Conservation (phyloP, 1,284 basidiomycete genomes). For the Chalciporus sp. region DNA sequence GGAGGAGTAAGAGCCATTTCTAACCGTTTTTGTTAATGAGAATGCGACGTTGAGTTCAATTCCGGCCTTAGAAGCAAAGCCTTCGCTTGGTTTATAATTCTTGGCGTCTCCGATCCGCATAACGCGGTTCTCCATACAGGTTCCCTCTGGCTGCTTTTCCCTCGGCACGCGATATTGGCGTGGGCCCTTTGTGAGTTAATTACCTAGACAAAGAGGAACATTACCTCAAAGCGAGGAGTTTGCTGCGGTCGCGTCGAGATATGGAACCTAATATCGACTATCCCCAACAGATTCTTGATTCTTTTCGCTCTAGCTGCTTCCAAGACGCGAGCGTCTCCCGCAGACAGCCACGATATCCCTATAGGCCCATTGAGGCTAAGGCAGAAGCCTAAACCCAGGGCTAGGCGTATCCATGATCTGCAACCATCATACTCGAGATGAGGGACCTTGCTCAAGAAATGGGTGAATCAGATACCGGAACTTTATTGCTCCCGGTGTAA, state of each 20-base stretch:
- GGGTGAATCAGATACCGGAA: not conserved
- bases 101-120: slow-evolving; percentile 27
- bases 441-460: not conserved
- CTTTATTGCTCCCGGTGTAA: not conserved
- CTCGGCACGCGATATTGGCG: not conserved
- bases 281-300: not conserved
- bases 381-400: slow-evolving; percentile 7
- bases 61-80: slow-evolving; percentile 5
- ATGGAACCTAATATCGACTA: not conserved
- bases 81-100: slow-evolving; percentile 7
- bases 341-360: slow-evolving; percentile 6
- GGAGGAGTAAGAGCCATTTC: not conserved
- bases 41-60: not conserved
- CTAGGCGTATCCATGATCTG: not conserved
- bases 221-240: slow-evolving; percentile 12
- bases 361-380: slow-evolving; percentile 11
- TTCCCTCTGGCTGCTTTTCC: not conserved
- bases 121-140: slow-evolving; percentile 3
- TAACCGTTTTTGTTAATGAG: slow-evolving; percentile 20
- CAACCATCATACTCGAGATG: slow-evolving; percentile 11
- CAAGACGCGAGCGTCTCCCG: slow-evolving; percentile 8
- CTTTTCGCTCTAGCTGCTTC: not conserved
- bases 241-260: not conserved
- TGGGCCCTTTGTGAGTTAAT: slow-evolving; percentile 1
- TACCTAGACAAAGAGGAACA: not conserved